Evolutionary conservation across 345 rosid genomes (phyloP).

Genomic region (Stellera chamaejasme): DNA sequence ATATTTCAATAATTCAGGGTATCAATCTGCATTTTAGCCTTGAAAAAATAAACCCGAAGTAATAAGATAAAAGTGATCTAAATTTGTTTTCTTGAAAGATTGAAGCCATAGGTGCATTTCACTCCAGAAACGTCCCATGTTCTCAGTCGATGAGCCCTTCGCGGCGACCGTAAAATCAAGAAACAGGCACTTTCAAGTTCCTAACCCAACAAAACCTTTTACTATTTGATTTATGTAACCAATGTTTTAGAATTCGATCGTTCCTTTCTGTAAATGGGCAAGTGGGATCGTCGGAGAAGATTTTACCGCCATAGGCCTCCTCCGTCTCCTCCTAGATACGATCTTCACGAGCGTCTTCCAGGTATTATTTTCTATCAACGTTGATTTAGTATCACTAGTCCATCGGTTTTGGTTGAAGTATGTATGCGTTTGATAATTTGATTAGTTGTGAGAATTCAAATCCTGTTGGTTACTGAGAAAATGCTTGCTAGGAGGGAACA

Average conservation of each 20-base stretch:
- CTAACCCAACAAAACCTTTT: neutral
- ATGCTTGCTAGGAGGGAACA: neutral
- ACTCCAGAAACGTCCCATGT: too few species aligned
- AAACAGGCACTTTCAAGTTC: neutral
- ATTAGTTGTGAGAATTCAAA: neutral
- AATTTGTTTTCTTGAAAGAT: too few species aligned
- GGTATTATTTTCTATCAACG: conserved; percentile 7
- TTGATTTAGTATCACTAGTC: neutral
- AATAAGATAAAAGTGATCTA: too few species aligned
- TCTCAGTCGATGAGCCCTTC: neutral
- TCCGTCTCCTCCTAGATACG: conserved; percentile 10
- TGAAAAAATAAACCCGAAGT: too few species aligned
- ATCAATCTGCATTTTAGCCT: too few species aligned
- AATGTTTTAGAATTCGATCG: neutral
- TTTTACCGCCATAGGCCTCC: conserved; percentile 12
- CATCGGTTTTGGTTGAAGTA: neutral
- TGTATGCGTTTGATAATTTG: neutral
- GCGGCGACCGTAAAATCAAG: neutral
- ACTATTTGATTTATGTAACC: neutral
- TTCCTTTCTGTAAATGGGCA: conserved; percentile 18
- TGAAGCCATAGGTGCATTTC: too few species aligned
- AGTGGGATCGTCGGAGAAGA: conserved; percentile 23
- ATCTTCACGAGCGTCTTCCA: conserved; percentile 14
- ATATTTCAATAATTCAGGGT: too few species aligned
- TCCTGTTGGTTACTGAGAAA: neutral